Evolutionary conservation across 1,284 basidiomycete genomes (phyloP).

Genomic region (Baeospora myosura): DNA sequence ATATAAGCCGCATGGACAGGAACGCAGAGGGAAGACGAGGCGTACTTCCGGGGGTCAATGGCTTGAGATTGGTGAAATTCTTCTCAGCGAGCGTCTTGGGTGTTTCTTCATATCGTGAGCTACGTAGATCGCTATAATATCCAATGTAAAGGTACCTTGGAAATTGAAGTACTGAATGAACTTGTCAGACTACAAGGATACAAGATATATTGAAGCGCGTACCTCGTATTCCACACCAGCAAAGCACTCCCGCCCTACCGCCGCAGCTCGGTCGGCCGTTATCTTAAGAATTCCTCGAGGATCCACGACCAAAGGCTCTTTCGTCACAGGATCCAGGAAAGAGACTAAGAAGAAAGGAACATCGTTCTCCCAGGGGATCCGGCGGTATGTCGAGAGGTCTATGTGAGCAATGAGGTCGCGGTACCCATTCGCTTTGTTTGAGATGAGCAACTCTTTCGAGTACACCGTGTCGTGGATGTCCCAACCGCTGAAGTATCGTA

Average conservation of each 20-base stretch:
- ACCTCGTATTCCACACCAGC: slow-evolving; percentile 92
- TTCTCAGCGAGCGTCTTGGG: slow-evolving; percentile 72
- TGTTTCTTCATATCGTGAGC: slow-evolving; percentile 53
- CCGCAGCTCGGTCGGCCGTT: slow-evolving; percentile 44
- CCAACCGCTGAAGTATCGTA: slow-evolving; percentile 57
- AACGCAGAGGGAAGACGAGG: no score
- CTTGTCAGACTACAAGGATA: slow-evolving; percentile 5
- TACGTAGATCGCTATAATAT: background rate
- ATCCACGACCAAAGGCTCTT: slow-evolving; percentile 71
- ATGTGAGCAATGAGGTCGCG: slow-evolving; percentile 80
- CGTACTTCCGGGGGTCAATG: slow-evolving; percentile 85
- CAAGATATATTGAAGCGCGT: slow-evolving; percentile 15
- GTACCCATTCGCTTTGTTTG: slow-evolving; percentile 88
- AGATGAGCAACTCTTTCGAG: slow-evolving; percentile 79
- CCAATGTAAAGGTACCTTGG: slow-evolving; percentile 44
- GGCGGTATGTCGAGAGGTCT: slow-evolving; percentile 79
- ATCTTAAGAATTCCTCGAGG: slow-evolving; percentile 76
- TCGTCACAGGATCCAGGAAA: slow-evolving; percentile 75
- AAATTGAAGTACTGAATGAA: slow-evolving; percentile 84
- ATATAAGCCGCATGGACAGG: no score
- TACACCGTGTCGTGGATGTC: slow-evolving; percentile 85
- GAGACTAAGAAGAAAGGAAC: slow-evolving; percentile 90
- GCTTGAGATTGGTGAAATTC: slow-evolving; percentile 64
- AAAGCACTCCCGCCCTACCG: slow-evolving; percentile 53
- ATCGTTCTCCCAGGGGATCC: slow-evolving; percentile 89